Percentiles rank a stretch among this genome's conserved stretches.
These are phyloP conservation scores for Scheffersomyces parashehatae DNA, from an alignment of 1,139 yeast genomes.

Conservation along the genomic window DNA sequence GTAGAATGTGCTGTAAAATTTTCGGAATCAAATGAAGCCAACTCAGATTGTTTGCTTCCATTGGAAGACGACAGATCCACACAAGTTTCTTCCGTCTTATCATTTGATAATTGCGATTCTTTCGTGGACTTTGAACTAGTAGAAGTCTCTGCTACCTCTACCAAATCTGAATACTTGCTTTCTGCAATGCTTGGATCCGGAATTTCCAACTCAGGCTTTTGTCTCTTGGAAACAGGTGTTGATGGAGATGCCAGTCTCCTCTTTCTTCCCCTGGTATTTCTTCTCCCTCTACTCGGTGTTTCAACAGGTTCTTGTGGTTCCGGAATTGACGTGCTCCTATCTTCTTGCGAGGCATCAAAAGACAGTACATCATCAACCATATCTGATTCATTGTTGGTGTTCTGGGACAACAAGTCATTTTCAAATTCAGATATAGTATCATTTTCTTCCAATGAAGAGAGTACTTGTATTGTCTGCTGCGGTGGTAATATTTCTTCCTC, in stretches of 20 bases:
- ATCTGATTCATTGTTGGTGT: slow-evolving; percentile 4
- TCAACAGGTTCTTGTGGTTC: neutral
- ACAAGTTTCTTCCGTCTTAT: neutral
- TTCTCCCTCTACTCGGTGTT: neutral
- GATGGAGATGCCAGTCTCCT: neutral
- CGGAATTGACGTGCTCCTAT: neutral
- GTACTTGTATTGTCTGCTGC: slow-evolving; percentile 6
- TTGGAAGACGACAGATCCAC: neutral
- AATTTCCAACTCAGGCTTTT: neutral
- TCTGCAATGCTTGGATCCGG: neutral
- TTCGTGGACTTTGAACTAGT: too few species aligned
- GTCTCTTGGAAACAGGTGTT: neutral
- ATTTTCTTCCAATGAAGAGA: slow-evolving; percentile 8
- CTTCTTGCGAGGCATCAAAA: slow-evolving; percentile 7
- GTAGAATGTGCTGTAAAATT: slow-evolving; percentile 7
- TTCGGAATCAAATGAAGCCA: slow-evolving; percentile 5
- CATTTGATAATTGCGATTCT: neutral
- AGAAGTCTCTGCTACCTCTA: neutral
- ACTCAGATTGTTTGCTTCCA: neutral
- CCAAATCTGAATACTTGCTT: neutral
- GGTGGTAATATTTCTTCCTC: neutral
- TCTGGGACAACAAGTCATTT: slow-evolving; percentile 5
- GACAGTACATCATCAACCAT: slow-evolving; percentile 1
- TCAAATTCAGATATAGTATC: slow-evolving; percentile 11
- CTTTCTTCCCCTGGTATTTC: neutral